Evolutionary conservation across 257 asterid genomes (phyloP), one percentile per base, ranked within the genome.

Genomic region (Forsythia viridissima): DNA sequence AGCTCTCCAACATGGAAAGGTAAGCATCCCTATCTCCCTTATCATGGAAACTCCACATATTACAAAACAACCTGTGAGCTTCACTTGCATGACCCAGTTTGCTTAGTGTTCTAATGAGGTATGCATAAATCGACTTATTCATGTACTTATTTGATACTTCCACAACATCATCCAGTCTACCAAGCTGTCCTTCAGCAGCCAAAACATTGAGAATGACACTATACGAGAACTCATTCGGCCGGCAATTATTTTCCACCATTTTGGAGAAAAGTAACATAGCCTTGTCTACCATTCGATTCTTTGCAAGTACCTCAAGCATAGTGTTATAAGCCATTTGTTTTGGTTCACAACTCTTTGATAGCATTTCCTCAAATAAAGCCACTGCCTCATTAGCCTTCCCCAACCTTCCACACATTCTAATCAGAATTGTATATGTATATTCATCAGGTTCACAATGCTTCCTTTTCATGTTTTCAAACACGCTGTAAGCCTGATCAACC

Each of bases 21-120:
- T 79, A 95, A 8, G 98, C 98, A 85, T 87, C 93, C 79, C 95
- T 88, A 75, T 95, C 99, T 74, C 99, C 99, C 85, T 82, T 83
- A 79, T 91, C 93, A 73, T 93, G 97, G 87, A 93, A 95, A 75
- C 71, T 84, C 99, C 98, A 95, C 99, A 95, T 93, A 79, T 86
- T 87, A 80, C 98, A 90, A 81, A 95, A 95, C 42, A 95, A 83
- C 87, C 97, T 84, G 83, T 95, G 99, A 73, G 99, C 98, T 92
- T 95, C 98, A 68, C 78, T 84, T 34, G 97, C 90, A 77, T 93
- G 93, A 24, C 99, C 99, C 72, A 93, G 73, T 82, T 90, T 95
- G 86, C 93, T 88, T 46, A 95, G 81, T 21, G 86, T 89, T 76
- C 94, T 87, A 82, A 95, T 92, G 42, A 95, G 94, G 78, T 84